Base-by-base conservation (phyloP, 345 rosid genomes). In the Pelargonium nanum region DNA sequence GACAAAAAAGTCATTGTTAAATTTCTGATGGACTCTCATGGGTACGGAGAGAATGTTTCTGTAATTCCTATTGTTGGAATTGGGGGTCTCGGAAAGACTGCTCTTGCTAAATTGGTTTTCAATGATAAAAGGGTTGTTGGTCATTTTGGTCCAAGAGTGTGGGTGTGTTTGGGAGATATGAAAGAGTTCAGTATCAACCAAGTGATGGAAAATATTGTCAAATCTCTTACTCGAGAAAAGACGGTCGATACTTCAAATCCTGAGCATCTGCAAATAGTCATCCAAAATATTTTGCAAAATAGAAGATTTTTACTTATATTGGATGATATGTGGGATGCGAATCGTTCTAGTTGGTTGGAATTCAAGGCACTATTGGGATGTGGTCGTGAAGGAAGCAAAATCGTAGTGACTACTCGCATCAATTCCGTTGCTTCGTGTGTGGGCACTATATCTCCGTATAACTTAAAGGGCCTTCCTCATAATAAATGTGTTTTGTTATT, bases 41-140 rank as follows among this genome's bases (percentile, higher is more conserved):
- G 66, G 13, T 56, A 10, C 0, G 55, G 2, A 13, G 30, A 25
- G 8, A 45, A 67, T n/a, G 17, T 74, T 6, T 12, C 45, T 15
- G 67, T 74, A 4, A 12, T 74, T 64, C 72, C 72, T 1, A 50
- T 72, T 2, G 44, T 68, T 7, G 72, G 76, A 44, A 59, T 72
- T 4, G 76, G 70, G 8, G 74, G 78, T 4, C 0, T 54, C 0
- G 72, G 78, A 20, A 74, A 74, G 67, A 69, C 77, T 0, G 53
- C 71, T 5, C 66, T 74, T 0, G 78, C 65, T 2, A 66, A 70
- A 60, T 22, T 60, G 63, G 74, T 60, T 6, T 74, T 13, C 50
- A n/a, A 30, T 28, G 71, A 74, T 56, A 22, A 45, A 19, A 60
- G 23, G 20, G 55, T 64, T 24, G 28, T 3, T 13, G 5, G 20